Evolutionary conservation across 495 filamentous ascomycete genomes (phyloP), one percentile per base, ranked within the genome.

Genomic region (Daldinia caldariorum): DNA sequence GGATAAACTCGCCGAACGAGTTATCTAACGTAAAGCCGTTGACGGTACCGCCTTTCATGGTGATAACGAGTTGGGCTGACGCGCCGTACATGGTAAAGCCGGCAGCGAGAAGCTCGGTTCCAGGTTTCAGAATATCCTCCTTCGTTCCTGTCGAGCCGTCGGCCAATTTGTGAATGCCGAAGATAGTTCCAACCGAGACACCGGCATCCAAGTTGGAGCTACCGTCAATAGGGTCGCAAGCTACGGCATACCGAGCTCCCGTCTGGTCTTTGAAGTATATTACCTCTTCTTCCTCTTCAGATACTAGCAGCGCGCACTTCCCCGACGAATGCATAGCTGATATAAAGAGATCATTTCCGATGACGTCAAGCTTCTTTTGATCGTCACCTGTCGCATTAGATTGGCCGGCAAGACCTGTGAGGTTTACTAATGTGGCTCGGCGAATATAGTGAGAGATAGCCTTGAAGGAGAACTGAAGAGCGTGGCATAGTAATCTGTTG

Each of bases 11-110:
- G 79, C 95, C 95, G 43, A 99, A 87, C 38, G 92, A 91, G 78
- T 92, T 94, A 81, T 99, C 95, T 74, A 99, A 86, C 26, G 95
- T 99, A 84, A 98, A 99, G 63, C 94, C 95, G 79, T 98, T 97
- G 81, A 99, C 95, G 61, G 79, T 86, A 49, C 95, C 93, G 61
- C 92, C 92, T 78, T 90, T 91, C 93, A 99, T 98, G 45, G 95
- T 99, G 79, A 99, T 90, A 60, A 99, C 95, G 58, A 99, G 84
- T 80, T 97, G 94, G 6, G 95, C 91, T 22, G 93, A 97, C 71
- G 95, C 95, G 75, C 95, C 95, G 81, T 99, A 99, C 95, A 99
- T 99, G 79, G 95, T 99, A 84, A 99, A 99, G 2, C 95, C 95
- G 4, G 92, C 90, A 20, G 96, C 95, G 32, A 98, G 89, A 34